Evolutionary conservation across 352 stramenopile species (phyloP).

Genomic region (Phytophthora rubi): DNA sequence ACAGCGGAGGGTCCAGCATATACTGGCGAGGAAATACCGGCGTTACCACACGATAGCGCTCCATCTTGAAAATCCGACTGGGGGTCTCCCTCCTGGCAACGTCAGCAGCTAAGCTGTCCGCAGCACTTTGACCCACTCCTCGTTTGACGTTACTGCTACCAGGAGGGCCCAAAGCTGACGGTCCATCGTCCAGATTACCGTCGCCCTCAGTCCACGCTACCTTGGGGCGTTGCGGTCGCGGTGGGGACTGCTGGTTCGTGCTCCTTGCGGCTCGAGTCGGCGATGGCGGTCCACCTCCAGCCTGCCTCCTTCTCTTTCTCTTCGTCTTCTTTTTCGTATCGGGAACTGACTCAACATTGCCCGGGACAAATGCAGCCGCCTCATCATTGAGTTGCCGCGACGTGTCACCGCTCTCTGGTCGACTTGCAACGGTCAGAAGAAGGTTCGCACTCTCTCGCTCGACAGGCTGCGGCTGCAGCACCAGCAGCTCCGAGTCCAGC

Average conservation of each 20-base stretch:
- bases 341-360: not conserved
- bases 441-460: slow-evolving; percentile 56
- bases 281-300: slow-evolving; percentile 2
- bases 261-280: slow-evolving; percentile 17
- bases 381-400: slow-evolving; percentile 5
- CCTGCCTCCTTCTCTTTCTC: slow-evolving; percentile 21
- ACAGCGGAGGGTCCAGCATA: slow-evolving; percentile 30
- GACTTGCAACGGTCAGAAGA: slow-evolving; percentile 55
- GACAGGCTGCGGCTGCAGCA: slow-evolving; percentile 51
- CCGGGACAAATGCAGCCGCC: not conserved
- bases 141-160: slow-evolving; percentile 1
- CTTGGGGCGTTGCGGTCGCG: slow-evolving; percentile 11
- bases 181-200: not conserved
- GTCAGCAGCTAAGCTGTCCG: slow-evolving; percentile 24
- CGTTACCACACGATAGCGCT: slow-evolving; percentile 66
- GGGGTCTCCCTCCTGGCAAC: slow-evolving; percentile 49
- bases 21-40: slow-evolving; percentile 46
- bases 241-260: slow-evolving; percentile 33
- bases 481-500: slow-evolving; percentile 73
- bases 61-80: slow-evolving; percentile 70
- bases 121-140: not conserved
- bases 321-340: slow-evolving; percentile 26
- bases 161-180: not conserved
- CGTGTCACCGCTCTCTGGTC: slow-evolving; percentile 43
- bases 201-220: slow-evolving; percentile 21